These are phyloP conservation scores for Cornus suecica DNA, from an alignment of 148 eudicot species.

Conservation along the genomic window DNA sequence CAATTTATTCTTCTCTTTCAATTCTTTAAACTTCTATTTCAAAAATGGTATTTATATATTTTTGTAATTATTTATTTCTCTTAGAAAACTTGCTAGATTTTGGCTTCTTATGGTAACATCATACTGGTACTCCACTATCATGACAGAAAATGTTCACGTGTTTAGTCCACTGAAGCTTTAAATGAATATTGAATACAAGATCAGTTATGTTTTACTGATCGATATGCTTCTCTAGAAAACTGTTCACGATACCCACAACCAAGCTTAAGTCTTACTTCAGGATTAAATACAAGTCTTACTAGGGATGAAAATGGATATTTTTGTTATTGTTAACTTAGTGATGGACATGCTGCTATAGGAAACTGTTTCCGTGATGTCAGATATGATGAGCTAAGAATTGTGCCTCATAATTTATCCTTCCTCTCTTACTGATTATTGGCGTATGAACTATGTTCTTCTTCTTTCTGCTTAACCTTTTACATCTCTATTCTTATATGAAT, in stretches of 20 bases:
- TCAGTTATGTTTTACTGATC: not conserved
- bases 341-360: not conserved
- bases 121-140: not conserved
- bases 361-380: not conserved
- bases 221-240: no score
- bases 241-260: no score
- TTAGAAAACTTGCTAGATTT: not conserved
- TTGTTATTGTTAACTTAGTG: not conserved
- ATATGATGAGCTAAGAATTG: not conserved
- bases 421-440: not conserved
- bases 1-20: not conserved
- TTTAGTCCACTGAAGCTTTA: not conserved
- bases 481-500: not conserved
- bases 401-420: not conserved
- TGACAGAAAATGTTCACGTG: not conserved
- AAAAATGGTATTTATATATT: no score
- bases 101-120: not conserved
- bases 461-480: constrained; percentile 1
- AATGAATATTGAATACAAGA: not conserved
- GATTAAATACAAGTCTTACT: not conserved
- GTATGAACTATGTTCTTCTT: not conserved
- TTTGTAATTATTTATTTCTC: not conserved
- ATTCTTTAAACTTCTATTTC: not conserved
- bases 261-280: no score
- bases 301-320: constrained; percentile 1